phyloP scores from a whole-genome alignment of 192 early-diverging fungal species.

The Coemansia sp. region DNA sequence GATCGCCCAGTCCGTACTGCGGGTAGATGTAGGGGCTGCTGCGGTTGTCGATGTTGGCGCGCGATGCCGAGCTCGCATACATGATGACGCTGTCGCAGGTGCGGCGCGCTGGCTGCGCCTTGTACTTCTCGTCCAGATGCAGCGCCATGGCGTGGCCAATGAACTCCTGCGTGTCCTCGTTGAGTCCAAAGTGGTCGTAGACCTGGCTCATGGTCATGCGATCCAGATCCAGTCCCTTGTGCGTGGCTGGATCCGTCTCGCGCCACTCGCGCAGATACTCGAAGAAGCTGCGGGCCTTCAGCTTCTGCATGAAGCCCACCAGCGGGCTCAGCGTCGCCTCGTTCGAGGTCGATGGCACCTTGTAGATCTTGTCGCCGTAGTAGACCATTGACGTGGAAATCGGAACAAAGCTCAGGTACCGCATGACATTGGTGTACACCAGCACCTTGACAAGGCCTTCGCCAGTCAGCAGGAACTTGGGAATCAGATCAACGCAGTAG shows the following conservation, averaged over 20 bases:
- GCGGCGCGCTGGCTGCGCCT: conserved; percentile 71
- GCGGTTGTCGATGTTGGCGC: conserved; percentile 66
- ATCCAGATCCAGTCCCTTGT: conserved; percentile 82
- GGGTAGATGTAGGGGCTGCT: conserved; percentile 99
- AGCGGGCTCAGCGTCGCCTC: conserved; percentile 86
- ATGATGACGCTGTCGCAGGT: conserved; percentile 89
- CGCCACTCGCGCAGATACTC: conserved; percentile 93
- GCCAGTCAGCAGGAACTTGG: conserved; percentile 99
- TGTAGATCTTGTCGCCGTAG: conserved; percentile 86
- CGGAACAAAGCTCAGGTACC: conserved; percentile 97
- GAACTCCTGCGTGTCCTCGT: conserved; percentile 94
- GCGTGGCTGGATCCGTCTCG: conserved; percentile 78
- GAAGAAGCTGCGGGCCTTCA: conserved; percentile 90
- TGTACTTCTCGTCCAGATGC: conserved; percentile 86
- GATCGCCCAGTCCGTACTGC: conserved; percentile 94
- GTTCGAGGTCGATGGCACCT: conserved; percentile 88
- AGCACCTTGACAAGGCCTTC: conserved; percentile 97
- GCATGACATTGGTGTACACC: conserved; percentile 96
- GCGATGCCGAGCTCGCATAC: conserved; percentile 88
- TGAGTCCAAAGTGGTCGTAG: conserved; percentile 90
- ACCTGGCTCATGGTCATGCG: conserved; percentile 76
- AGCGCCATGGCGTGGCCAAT: conserved; percentile 97
- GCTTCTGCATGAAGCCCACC: conserved; percentile 95
- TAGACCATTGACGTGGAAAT: conserved; percentile 92
- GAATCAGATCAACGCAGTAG: conserved; percentile 97